These are phyloP conservation scores for Brassica incana DNA, from an alignment of 345 rosid species.

Conservation along the genomic window DNA sequence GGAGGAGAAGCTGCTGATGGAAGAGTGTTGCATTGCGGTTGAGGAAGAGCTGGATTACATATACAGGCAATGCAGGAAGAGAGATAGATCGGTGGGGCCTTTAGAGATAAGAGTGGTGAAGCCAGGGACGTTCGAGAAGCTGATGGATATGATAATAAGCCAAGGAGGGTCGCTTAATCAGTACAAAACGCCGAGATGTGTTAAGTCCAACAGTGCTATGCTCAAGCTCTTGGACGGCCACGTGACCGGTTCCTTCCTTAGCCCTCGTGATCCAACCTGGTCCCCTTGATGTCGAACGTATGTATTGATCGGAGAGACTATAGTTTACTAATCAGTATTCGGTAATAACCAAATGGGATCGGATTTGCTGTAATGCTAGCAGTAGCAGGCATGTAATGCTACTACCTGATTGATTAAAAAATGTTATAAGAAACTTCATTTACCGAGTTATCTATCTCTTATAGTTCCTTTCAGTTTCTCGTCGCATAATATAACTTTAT, in stretches of 20 bases:
- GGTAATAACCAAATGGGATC: neutral
- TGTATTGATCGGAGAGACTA: neutral
- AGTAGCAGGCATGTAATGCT: neutral
- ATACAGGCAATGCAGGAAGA: constrained; percentile 75
- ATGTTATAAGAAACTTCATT: neutral
- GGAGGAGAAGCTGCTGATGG: constrained; percentile 49
- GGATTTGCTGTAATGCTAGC: neutral
- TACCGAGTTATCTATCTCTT: no score
- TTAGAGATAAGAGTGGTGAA: constrained; percentile 79
- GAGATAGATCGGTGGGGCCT: constrained; percentile 80
- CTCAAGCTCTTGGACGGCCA: constrained; percentile 60
- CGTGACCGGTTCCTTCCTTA: constrained; percentile 60
- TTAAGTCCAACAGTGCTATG: constrained; percentile 52
- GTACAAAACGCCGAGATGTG: constrained; percentile 90
- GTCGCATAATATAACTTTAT: no score
- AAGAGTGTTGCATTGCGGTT: constrained; percentile 66
- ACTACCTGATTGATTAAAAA: neutral
- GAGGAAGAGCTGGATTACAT: constrained; percentile 83
- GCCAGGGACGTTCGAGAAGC: constrained; percentile 66
- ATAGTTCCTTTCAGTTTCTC: no score
- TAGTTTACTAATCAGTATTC: neutral
- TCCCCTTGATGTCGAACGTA: constrained; percentile 38
- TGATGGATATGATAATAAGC: constrained; percentile 78
- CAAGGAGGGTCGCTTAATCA: constrained; percentile 90
- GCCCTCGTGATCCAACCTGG: constrained; percentile 68